Evolutionary conservation across 2,329 filamentous ascomycete genomes (phyloP).

Genomic region (Neurospora crassa): DNA sequence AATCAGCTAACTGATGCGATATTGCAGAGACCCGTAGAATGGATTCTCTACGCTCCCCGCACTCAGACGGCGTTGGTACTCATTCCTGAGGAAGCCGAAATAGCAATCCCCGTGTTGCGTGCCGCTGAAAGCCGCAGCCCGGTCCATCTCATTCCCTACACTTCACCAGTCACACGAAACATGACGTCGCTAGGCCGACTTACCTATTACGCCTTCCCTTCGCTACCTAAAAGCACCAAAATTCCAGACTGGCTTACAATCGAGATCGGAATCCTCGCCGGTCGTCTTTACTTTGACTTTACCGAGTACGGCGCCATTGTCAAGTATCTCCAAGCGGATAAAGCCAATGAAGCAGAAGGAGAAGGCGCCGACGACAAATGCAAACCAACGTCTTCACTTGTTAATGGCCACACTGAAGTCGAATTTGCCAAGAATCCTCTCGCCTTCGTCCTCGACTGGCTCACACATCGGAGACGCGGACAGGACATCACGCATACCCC

Average conservation of each 20-base stretch:
- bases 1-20: conserved; percentile 5
- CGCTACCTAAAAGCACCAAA: conserved; percentile 28
- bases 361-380: background rate
- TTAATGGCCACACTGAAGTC: background rate
- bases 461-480: conserved; percentile 41
- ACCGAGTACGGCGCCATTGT: conserved; percentile 31
- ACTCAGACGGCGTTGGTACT: conserved; percentile 43
- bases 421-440: conserved; percentile 26
- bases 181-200: conserved; percentile 52
- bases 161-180: conserved; percentile 47
- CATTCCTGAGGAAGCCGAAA: conserved; percentile 54
- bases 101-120: conserved; percentile 36
- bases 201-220: conserved; percentile 41
- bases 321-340: conserved; percentile 22
- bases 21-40: conserved; percentile 43
- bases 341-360: background rate
- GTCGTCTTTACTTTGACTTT: conserved; percentile 49
- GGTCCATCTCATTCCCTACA: conserved; percentile 47
- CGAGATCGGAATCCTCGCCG: conserved; percentile 51
- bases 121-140: conserved; percentile 22
- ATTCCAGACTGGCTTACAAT: conserved; percentile 44
- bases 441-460: conserved; percentile 47
- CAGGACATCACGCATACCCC: conserved; percentile 51
- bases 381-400: background rate
- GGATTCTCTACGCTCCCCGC: conserved; percentile 47